phyloP scores from a whole-genome alignment of 78 protist species.

The Thecamonas trahens region DNA sequence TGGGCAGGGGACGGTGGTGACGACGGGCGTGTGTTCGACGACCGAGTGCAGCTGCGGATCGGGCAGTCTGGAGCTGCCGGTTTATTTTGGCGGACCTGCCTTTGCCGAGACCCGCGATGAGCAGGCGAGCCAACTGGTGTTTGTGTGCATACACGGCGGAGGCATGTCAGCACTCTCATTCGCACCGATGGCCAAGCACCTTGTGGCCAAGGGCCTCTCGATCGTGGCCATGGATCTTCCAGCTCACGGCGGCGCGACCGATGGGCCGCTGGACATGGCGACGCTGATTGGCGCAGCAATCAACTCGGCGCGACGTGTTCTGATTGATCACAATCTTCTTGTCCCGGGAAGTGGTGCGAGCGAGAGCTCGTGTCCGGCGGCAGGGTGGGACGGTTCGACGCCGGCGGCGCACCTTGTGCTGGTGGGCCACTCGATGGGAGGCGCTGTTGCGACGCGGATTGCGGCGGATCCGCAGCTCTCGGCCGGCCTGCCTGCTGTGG shows the following conservation, averaged over 20 bases:
- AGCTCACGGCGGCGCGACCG: constrained; percentile 19
- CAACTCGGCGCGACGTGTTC: background rate
- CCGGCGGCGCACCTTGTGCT: background rate
- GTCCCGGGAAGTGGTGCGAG: background rate
- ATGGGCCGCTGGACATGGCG: too few species aligned
- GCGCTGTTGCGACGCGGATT: constrained; percentile 12
- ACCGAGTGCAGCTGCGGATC: too few species aligned
- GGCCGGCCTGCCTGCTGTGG: too few species aligned
- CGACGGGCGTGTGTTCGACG: too few species aligned
- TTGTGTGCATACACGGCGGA: constrained; percentile 18
- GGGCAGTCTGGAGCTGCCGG: too few species aligned
- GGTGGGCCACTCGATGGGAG: constrained; percentile 36
- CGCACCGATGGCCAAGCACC: constrained; percentile 6
- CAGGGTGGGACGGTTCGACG: too few species aligned
- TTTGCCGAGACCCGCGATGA: too few species aligned
- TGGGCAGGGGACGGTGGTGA: too few species aligned
- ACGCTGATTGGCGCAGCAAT: too few species aligned
- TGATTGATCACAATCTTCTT: background rate
- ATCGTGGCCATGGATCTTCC: constrained; percentile 1
- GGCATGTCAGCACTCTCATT: constrained; percentile 12
- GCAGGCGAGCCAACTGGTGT: too few species aligned
- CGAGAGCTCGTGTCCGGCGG: too few species aligned
- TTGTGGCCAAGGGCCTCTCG: background rate
- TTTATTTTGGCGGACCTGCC: too few species aligned
- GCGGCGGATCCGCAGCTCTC: background rate